These are phyloP conservation scores for Physcia stellaris DNA, from an alignment of 495 filamentous ascomycete genomes.

Conservation along the genomic window DNA sequence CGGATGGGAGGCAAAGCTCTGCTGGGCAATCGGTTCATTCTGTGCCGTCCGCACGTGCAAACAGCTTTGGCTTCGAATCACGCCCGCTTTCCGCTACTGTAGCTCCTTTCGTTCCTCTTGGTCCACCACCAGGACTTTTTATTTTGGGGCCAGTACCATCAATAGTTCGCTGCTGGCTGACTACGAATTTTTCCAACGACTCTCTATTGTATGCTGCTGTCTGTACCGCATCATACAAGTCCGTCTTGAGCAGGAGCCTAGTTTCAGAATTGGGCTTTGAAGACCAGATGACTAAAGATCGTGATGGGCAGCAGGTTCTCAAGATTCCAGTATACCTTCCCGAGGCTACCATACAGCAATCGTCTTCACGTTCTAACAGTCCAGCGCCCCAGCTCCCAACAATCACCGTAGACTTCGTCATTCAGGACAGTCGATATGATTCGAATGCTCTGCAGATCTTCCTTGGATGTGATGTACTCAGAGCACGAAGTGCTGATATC, in stretches of 20 bases:
- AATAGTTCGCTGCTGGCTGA: constrained; percentile 93
- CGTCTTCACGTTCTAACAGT: constrained; percentile 58
- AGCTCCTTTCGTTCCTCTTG: constrained; percentile 49
- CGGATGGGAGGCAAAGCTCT: constrained; percentile 89
- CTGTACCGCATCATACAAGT: constrained; percentile 83
- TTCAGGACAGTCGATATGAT: constrained; percentile 40
- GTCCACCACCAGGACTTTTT: constrained; percentile 70
- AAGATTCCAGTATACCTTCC: constrained; percentile 75
- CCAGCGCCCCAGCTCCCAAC: constrained; percentile 68
- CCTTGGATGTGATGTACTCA: constrained; percentile 75
- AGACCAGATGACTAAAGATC: constrained; percentile 47
- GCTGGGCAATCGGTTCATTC: constrained; percentile 69
- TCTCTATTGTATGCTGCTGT: constrained; percentile 81
- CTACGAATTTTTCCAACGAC: constrained; percentile 70
- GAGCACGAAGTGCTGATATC: constrained; percentile 79
- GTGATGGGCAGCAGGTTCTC: constrained; percentile 49
- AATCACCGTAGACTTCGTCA: constrained; percentile 62
- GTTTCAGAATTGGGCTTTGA: constrained; percentile 57
- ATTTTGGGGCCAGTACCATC: constrained; percentile 75
- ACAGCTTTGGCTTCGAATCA: constrained; percentile 68
- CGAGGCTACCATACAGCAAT: constrained; percentile 69
- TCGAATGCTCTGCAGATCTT: constrained; percentile 59
- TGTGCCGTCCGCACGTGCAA: constrained; percentile 67
- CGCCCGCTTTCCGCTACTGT: constrained; percentile 51
- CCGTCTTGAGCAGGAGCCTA: constrained; percentile 57